phyloP scores from a whole-genome alignment of 2,329 filamentous ascomycete species.

The Periconia digitata region DNA sequence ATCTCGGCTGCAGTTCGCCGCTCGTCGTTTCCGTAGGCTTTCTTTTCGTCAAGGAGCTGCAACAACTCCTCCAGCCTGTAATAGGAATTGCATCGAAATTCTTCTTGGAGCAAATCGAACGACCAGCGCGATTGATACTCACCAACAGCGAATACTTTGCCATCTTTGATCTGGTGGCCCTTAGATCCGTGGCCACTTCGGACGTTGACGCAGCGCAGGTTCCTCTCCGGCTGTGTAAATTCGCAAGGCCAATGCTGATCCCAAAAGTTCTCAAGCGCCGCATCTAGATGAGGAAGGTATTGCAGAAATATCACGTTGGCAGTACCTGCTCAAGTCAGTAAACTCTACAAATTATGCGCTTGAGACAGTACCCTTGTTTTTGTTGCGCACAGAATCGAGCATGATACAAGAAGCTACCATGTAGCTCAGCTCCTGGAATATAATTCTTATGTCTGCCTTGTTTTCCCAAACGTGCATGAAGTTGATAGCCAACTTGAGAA shows the following conservation, averaged over 20 bases:
- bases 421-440: slow-evolving; percentile 49
- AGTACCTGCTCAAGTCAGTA: not conserved
- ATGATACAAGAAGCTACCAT: slow-evolving; percentile 56
- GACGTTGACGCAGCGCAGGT: slow-evolving; percentile 44
- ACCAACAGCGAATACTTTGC: slow-evolving; percentile 47
- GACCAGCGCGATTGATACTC: slow-evolving; percentile 42
- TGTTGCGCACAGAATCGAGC: slow-evolving; percentile 47
- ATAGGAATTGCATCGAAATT: not conserved
- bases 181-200: slow-evolving; percentile 40
- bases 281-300: slow-evolving; percentile 31
- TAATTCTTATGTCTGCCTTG: slow-evolving; percentile 6
- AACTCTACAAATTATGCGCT: slow-evolving; percentile 40
- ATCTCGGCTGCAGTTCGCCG: not conserved
- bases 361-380: slow-evolving; percentile 21
- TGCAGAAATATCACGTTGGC: not conserved
- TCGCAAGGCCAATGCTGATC: slow-evolving; percentile 51
- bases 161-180: slow-evolving; percentile 49
- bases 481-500: slow-evolving; percentile 49
- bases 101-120: not conserved
- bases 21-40: not conserved
- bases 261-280: slow-evolving; percentile 48
- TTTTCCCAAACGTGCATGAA: slow-evolving; percentile 37
- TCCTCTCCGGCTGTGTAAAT: slow-evolving; percentile 28
- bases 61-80: not conserved
- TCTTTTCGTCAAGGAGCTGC: not conserved